These are phyloP conservation scores for Auxenochlorella pyrenoidosa DNA, from an alignment of 139 green algal species.

Conservation along the genomic window DNA sequence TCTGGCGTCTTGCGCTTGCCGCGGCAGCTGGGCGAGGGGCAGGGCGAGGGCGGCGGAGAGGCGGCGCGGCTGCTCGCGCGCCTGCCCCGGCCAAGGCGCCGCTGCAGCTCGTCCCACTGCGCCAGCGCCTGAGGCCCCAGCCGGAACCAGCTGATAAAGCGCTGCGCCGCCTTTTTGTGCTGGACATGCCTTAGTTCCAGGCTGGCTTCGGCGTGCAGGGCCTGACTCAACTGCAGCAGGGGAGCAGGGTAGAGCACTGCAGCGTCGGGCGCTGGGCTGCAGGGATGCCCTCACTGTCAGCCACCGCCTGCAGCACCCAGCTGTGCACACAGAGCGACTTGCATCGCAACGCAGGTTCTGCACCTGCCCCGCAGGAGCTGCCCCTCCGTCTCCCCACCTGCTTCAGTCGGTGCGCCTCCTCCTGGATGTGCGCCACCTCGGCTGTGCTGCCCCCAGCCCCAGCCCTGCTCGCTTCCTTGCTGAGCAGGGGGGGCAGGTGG, in stretches of 20 bases:
- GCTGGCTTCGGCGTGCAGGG: not conserved
- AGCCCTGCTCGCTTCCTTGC: not conserved
- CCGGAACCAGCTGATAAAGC: not conserved
- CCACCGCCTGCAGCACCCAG: too few species aligned
- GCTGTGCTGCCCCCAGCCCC: not conserved
- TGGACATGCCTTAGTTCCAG: not conserved
- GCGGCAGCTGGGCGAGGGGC: not conserved
- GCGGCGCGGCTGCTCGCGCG: not conserved
- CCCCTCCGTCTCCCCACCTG: not conserved
- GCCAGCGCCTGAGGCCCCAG: not conserved
- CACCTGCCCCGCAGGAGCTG: not conserved
- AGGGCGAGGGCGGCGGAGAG: not conserved
- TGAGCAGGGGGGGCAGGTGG: not conserved
- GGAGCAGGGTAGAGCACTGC: not conserved
- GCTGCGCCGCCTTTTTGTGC: not conserved
- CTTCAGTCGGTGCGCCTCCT: not conserved
- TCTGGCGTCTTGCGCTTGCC: conserved; percentile 36
- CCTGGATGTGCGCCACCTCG: not conserved
- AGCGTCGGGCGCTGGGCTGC: too few species aligned
- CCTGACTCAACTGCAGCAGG: not conserved
- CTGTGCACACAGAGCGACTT: too few species aligned
- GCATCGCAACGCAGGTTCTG: not conserved
- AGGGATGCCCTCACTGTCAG: too few species aligned
- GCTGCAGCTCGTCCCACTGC: not conserved
- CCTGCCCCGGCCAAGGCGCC: not conserved